Evolutionary conservation across 108 stramenopile genomes (phyloP), one percentile per base, ranked within the genome.

Genomic region (Pseudonitzschia delicatissima): DNA sequence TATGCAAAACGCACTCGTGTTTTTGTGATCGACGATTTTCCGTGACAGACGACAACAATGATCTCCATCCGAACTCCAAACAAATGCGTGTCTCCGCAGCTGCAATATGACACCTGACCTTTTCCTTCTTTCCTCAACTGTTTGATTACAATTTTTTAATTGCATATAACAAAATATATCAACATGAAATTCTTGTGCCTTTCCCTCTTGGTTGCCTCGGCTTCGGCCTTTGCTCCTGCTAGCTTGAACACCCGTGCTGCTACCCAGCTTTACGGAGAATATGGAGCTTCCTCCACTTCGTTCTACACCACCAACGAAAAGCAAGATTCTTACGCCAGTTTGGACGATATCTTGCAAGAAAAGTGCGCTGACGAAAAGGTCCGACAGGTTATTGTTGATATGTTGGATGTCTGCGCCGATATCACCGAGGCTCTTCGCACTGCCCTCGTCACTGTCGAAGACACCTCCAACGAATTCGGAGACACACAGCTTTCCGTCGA

Each of bases 401-500:
- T 87, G 77, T 66, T 87, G 35, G 74, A 87, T 36, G 82, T 82
- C 18, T 85, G 84, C 55, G 80, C 81, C 45, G 81, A 80, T 55
- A 85, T 82, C 50, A 86, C 85, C 34, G 82, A 86, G 20, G 85
- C 85, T 40, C 74, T 87, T 23, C 73, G 85, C 17, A 75, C 74
- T 4, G 73, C 82, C 26, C 75, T 87, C 44, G 85, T 87, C 4
- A 87, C 85, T 25, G 85, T 87, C 18, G 85, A 87, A 50, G 85
- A 82, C 27, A 74, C 60, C 53, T 67, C 78, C 27, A 87, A 87
- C 69, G 82, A 80, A 49, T 87, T 87, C 55, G 85, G 85, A 34
- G 85, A 87, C 68, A 74, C 82, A 15, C 85, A 87, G 66, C 78
- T 87, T 39, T 66, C 62, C 36, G 85, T 87, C 21, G 85, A 87